Percentiles rank a stretch among this genome's conserved stretches.
Evolutionary conservation across 352 stramenopile genomes (phyloP).

Genomic region (Pythium myriotylum): DNA sequence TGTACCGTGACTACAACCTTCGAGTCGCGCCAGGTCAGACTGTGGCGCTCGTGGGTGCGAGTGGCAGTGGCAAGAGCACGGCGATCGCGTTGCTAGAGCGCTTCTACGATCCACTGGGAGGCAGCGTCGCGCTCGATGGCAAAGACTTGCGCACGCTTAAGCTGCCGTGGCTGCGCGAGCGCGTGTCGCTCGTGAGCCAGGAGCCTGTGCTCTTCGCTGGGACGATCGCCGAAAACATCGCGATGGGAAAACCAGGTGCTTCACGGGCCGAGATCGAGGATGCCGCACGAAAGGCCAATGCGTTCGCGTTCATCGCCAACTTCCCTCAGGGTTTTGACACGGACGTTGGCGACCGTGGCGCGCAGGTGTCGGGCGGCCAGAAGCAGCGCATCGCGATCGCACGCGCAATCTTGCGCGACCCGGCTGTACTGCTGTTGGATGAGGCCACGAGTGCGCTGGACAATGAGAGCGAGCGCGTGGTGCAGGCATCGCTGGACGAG

Average conservation of each 20-base stretch:
- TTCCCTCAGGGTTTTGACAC: conserved; percentile 91
- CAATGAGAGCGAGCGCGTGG: too few relatives aligned
- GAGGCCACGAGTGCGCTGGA: conserved; percentile 93
- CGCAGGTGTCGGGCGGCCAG: conserved; percentile 93
- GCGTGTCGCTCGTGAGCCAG: conserved; percentile 88
- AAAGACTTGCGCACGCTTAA: conserved; percentile 66
- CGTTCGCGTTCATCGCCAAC: conserved; percentile 90
- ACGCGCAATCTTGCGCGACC: conserved; percentile 89
- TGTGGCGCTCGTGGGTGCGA: conserved; percentile 44
- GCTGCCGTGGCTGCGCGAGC: conserved; percentile 45
- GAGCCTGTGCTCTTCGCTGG: conserved; percentile 90
- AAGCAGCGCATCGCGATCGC: conserved; percentile 94
- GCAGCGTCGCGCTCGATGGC: conserved; percentile 53
- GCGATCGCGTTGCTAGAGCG: conserved; percentile 76
- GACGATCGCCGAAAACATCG: conserved; percentile 76
- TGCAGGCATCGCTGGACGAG: conserved; percentile 74
- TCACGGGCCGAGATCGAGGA: conserved; percentile 75
- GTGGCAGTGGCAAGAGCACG: conserved; percentile 58
- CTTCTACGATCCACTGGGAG: conserved; percentile 71
- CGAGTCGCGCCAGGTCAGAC: conserved; percentile 40
- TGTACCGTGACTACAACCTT: conserved; percentile 57
- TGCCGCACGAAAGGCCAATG: conserved; percentile 80
- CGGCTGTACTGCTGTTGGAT: conserved; percentile 87
- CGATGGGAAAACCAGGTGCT: conserved; percentile 61
- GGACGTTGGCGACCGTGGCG: conserved; percentile 83